phyloP scores from a whole-genome alignment of 345 rosid genomes.

The Litchi chinensis region DNA sequence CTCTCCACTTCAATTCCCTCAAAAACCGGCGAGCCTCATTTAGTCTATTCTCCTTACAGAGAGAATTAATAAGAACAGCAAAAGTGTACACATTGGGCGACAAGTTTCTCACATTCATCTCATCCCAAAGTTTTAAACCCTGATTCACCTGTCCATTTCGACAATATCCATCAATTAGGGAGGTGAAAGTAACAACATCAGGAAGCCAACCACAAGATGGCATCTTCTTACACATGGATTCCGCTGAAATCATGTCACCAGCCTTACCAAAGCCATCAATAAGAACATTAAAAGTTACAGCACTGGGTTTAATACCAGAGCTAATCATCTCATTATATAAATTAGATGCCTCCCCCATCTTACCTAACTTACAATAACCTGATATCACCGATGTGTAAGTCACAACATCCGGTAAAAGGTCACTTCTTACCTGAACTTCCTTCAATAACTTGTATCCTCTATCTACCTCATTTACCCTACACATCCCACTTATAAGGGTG shows the following conservation, averaged over 20 bases:
- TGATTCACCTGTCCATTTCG: conserved; percentile 64
- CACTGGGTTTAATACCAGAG: conserved; percentile 52
- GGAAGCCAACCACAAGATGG: conserved; percentile 50
- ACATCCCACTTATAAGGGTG: conserved; percentile 73
- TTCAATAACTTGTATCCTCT: conserved; percentile 56
- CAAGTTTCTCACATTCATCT: conserved; percentile 56
- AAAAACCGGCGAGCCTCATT: conserved; percentile 73
- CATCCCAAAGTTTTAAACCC: conserved; percentile 69
- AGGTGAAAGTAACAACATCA: conserved; percentile 78
- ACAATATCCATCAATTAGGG: conserved; percentile 84
- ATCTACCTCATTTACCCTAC: conserved; percentile 56
- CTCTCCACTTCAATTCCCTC: conserved; percentile 50
- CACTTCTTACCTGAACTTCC: conserved; percentile 39
- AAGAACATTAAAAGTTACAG: conserved; percentile 74
- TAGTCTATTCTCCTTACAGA: conserved; percentile 75
- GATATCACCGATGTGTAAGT: conserved; percentile 77
- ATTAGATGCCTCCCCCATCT: conserved; percentile 61
- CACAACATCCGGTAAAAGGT: conserved; percentile 53
- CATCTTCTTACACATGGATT: conserved; percentile 54
- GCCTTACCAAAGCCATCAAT: conserved; percentile 81
- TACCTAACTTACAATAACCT: conserved; percentile 71
- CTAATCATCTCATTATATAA: conserved; percentile 63
- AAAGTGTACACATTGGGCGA: conserved; percentile 73
- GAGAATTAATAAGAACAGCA: conserved; percentile 62
- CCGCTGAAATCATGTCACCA: conserved; percentile 58